phyloP scores from a whole-genome alignment of 257 asterid species.

The Nemophila menziesii region DNA sequence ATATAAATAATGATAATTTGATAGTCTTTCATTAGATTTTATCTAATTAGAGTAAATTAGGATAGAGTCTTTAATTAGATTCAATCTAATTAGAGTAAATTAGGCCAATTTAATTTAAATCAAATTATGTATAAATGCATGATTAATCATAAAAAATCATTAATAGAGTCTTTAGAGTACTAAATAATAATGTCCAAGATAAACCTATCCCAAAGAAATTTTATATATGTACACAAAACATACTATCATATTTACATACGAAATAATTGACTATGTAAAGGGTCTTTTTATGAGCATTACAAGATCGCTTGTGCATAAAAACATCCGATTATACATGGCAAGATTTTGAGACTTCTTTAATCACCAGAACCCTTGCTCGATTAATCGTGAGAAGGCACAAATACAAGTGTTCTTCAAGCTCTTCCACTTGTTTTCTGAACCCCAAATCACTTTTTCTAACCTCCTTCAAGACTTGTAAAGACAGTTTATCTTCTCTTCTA shows the following conservation, averaged over 20 bases:
- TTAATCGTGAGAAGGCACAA: constrained; percentile 62
- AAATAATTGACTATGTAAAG: not conserved
- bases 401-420: constrained; percentile 68
- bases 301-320: not conserved
- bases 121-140: too few species aligned
- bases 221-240: not conserved
- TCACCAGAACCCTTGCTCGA: constrained; percentile 55
- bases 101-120: too few species aligned
- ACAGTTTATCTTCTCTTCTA: constrained; percentile 35
- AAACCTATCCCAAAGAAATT: not conserved
- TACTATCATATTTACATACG: not conserved
- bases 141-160: too few species aligned
- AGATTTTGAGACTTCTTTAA: constrained; percentile 38
- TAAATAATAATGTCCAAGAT: too few species aligned
- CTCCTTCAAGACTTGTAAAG: constrained; percentile 43
- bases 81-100: too few species aligned
- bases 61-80: too few species aligned
- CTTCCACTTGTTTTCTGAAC: constrained; percentile 49
- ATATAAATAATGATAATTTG: too few species aligned
- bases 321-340: not conserved
- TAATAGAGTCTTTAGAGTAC: too few species aligned
- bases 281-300: not conserved
- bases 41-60: too few species aligned
- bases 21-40: too few species aligned
- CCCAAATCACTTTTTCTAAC: constrained; percentile 39